phyloP scores from a whole-genome alignment of 768 basidiomycete genomes.

The Lentinula boryana region DNA sequence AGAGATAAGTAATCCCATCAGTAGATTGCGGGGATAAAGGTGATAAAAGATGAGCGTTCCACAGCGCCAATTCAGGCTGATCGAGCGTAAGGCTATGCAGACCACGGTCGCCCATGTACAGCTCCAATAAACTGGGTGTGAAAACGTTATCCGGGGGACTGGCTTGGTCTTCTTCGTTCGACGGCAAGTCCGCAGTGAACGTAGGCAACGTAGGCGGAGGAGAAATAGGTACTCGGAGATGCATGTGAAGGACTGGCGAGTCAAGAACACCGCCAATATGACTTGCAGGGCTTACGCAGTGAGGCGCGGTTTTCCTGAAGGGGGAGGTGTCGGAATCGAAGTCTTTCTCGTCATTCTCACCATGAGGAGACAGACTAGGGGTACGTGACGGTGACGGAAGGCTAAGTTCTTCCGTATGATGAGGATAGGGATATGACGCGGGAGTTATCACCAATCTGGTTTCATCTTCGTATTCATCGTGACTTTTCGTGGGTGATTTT shows the following conservation, averaged over 20 bases:
- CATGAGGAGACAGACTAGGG: not conserved
- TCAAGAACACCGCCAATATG: not conserved
- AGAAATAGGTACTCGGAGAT: not conserved
- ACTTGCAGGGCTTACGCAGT: not conserved
- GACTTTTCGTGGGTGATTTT: not conserved
- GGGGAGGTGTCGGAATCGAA: not conserved
- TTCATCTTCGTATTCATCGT: not conserved
- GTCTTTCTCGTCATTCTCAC: not conserved
- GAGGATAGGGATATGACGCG: not conserved
- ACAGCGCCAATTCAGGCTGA: not conserved
- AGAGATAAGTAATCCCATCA: not conserved
- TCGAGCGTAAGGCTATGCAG: no score
- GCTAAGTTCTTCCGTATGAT: not conserved
- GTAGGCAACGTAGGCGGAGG: slow-evolving; percentile 3
- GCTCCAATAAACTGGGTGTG: not conserved
- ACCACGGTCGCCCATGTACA: not conserved
- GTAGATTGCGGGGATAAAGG: not conserved
- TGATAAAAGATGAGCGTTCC: not conserved
- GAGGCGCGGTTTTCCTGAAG: not conserved
- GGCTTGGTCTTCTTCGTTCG: not conserved
- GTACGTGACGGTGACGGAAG: not conserved
- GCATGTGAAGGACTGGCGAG: not conserved
- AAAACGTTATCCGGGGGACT: not conserved
- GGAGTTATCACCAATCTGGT: not conserved
- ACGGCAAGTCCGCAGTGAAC: not conserved